phyloP scores from a whole-genome alignment of 768 basidiomycete genomes.

The Suillus cothurnatus region DNA sequence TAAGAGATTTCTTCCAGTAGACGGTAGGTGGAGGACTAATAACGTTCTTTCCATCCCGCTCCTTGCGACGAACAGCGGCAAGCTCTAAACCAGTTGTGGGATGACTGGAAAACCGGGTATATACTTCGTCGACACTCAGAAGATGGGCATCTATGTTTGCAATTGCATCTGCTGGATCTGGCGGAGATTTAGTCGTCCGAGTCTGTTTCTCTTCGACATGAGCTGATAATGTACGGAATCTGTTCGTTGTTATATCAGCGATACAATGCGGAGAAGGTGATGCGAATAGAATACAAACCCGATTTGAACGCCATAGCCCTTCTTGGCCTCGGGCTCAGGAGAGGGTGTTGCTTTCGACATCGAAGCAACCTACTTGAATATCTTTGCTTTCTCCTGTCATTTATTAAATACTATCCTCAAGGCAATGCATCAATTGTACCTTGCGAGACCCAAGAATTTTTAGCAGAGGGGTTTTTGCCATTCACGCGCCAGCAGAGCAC shows the following conservation, averaged over 20 bases:
- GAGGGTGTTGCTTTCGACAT: background rate
- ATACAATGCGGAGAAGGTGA: background rate
- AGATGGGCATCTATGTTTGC: slow-evolving; percentile 46
- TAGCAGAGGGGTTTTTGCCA: background rate
- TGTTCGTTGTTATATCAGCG: slow-evolving; percentile 6
- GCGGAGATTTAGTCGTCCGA: background rate
- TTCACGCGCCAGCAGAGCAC: background rate
- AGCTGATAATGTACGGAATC: slow-evolving; percentile 40
- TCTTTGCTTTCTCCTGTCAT: background rate
- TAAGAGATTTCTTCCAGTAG: slow-evolving; percentile 44
- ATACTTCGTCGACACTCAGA: slow-evolving; percentile 40
- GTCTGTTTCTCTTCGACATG: slow-evolving; percentile 27
- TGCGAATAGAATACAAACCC: slow-evolving; percentile 2
- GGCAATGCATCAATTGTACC: background rate
- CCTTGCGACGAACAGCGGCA: slow-evolving; percentile 48
- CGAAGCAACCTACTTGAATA: too few relatives aligned
- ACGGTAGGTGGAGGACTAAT: slow-evolving; percentile 52
- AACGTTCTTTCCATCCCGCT: slow-evolving; percentile 49
- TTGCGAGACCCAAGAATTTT: background rate
- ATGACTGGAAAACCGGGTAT: slow-evolving; percentile 46
- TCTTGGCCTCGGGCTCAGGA: background rate
- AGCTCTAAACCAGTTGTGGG: slow-evolving; percentile 50
- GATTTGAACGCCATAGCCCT: slow-evolving; percentile 5
- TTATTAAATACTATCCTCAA: background rate
- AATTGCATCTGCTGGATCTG: slow-evolving; percentile 34